Evolutionary conservation across 2,329 filamentous ascomycete genomes (phyloP), one percentile per base, ranked within the genome.

Genomic region (Aspergillus alliaceus): DNA sequence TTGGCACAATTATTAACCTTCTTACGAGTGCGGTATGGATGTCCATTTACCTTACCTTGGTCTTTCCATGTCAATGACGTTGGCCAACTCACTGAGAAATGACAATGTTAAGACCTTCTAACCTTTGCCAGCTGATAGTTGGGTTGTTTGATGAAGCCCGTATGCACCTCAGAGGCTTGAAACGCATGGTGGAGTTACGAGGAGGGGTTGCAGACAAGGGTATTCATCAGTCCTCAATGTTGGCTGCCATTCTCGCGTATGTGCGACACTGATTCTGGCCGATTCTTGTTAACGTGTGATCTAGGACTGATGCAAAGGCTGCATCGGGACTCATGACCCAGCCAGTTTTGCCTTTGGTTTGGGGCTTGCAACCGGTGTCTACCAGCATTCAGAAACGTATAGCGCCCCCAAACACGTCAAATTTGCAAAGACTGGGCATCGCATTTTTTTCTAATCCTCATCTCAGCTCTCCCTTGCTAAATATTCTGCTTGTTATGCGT

Each of bases 1-100:
- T 77, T 56, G 70, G 74, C 52, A 74, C 72, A 7, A 72, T 75
- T 51, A 64, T 75, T 47, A 72, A 70, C 25, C 67, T 77, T 14
- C 66, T 75, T 20, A 69, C 70, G n/a, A 66, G 73, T 50, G 66
- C 73, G 39, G 73, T 75, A 66, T 59, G 69, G 27, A 27, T 29
- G 42, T 22, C 34, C n/a, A 39, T 40, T 44, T 20, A 11, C 15
- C 6, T 47, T 31, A 7, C n/a, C 18, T 11, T 25, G 7, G 24
- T 24, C 9, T 20, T 20, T 20, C 8, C n/a, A 12, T 20, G 24
- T 29, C 18, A 14, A 20, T 27, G 27, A 11, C 27, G 18, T n/a
- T 47, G 44, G 25, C 24, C 18, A 8, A 15, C 27, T 15, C n/a
- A 24, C n/a, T 20, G 24, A 29, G 27, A 31, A 2, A 31, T 53